Base-by-base conservation (phyloP, 495 filamentous ascomycete genomes). In the Penicillium angulare region DNA sequence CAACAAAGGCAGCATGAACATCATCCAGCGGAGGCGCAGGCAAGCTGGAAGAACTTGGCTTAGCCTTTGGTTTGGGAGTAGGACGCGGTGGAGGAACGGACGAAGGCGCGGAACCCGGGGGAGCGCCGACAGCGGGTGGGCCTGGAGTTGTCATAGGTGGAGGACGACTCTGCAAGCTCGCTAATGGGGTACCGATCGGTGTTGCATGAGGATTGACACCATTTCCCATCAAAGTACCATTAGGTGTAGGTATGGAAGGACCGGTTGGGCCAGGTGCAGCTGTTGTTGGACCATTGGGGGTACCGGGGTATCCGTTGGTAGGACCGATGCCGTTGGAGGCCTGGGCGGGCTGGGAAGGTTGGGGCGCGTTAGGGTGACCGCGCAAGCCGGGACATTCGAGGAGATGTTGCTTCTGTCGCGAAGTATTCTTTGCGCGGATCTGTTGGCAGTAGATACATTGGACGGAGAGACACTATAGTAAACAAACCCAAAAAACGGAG, bases 371-470 rank as follows among this genome's bases (percentile, higher is more conserved):
- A 50, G 72, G 63, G 45, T 76, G 72, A 38, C 73, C 73, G 38
- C 74, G 71, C 17, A 77, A 67, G 47, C 73, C 75, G 49, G 77
- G 77, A 50, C 78, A 81, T 55, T 81, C 78, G 49, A 78, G 74
- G 5, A 81, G 67, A 55, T 81, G 78, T 56, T 78, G 74, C 57
- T 79, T 79, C 66, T 81, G 78, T 50, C 78, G 75, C 60, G 75
- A 79, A 43, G 78, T 81, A 47, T 81, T 81, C 65, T 81, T 81
- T 57, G 78, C 78, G 49, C 78, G 76, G 34, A 80, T 77, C 59
- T 79, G 77, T 52, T 81, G 77, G 47, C 78, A 81, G 65, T 81
- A 80, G 65, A 81, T 79, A 60, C 78, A 81, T 73, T 81, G 78
- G 16, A 79, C 78, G 47, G 77, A 80, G 49, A 81, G 77, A 62